Evolutionary conservation across 768 basidiomycete genomes (phyloP).

Genomic region (Suillus weaverae): DNA sequence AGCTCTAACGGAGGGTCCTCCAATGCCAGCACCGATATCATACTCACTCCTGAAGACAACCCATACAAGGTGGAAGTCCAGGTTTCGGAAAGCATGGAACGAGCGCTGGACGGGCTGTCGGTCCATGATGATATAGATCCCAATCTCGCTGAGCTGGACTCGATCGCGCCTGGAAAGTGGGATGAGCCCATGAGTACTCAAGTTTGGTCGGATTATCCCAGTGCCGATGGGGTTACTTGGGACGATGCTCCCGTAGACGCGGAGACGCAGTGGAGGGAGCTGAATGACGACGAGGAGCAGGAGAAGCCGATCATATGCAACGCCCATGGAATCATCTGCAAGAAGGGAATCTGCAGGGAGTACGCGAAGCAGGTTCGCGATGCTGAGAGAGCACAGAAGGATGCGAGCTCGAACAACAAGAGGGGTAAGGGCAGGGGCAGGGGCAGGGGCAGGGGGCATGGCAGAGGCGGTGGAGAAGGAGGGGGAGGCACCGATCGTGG

Average conservation of each 20-base stretch:
- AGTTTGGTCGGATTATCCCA: background rate
- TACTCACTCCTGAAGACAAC: constrained; percentile 28
- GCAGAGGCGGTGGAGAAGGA: constrained; percentile 10
- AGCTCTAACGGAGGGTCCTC: constrained; percentile 22
- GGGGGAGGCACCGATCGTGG: constrained; percentile 2
- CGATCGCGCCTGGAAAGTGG: constrained; percentile 27
- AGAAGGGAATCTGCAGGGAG: constrained; percentile 37
- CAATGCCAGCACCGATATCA: constrained; percentile 28
- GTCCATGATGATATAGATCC: constrained; percentile 18
- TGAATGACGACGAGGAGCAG: constrained; percentile 4
- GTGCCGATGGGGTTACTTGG: constrained; percentile 8
- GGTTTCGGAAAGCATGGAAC: constrained; percentile 29
- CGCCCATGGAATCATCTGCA: constrained; percentile 36
- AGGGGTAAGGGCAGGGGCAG: constrained; percentile 16
- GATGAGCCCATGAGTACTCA: constrained; percentile 4
- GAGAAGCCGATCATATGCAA: constrained; percentile 23
- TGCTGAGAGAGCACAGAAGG: constrained; percentile 19
- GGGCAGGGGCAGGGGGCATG: background rate
- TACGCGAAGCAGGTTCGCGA: constrained; percentile 30
- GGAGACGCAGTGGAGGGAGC: constrained; percentile 22
- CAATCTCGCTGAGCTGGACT: constrained; percentile 21
- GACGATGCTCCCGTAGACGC: constrained; percentile 22
- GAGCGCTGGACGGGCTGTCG: constrained; percentile 28
- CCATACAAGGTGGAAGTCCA: constrained; percentile 21
- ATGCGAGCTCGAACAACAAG: constrained; percentile 12